Base-by-base conservation (phyloP, 495 filamentous ascomycete genomes). In the Aspergillus cristatus region DNA sequence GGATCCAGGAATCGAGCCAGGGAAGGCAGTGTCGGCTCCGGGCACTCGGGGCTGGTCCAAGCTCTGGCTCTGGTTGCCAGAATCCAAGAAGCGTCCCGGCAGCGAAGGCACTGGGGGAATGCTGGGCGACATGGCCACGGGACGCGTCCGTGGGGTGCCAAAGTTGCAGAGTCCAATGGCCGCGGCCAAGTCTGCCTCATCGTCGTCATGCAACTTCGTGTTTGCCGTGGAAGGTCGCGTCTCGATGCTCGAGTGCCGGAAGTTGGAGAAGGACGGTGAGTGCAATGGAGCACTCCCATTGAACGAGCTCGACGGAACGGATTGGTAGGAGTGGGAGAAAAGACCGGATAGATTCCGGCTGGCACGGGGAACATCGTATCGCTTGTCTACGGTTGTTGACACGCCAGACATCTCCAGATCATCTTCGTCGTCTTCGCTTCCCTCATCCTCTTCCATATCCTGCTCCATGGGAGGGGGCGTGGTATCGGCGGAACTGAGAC, bases 81-180 rank as follows among this genome's bases (percentile, higher is more conserved):
- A 54, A 25, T 65, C 63, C 13, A 70, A 46, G 38, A 56, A 67
- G 22, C 65, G 65, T 35, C 62, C 79, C 1, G 88, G 88, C 37
- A 94, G 65, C 17, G 86, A 82, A 17, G 88, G 88, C 7, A 96
- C 88, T 0, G 88, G 87, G 22, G 88, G 88, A 7, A 86, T 78
- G 47, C 90, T 89, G 12, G 76, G 60, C 5, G 81, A 78, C 29
- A 93, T 70, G 32, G 74, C 72, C 7, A 81, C 71, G 18, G 84
- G 76, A 8, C 81, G 75, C 7, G 71, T 77, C 25, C 83, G 80
- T 32, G 84, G 86, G 37, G 81, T 89, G 29, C 82, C 80, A 51
- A 94, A 88, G 56, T 86, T 93, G 74, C 91, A 96, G 43, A 95
- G 65, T 44, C 90, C 86, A 28, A 95, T 85, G 3, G 90, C 90